Percentiles rank a stretch among this genome's conserved stretches.
Evolutionary conservation across 208 protist species (phyloP).

Genomic region (Wallacemonas sp.): DNA sequence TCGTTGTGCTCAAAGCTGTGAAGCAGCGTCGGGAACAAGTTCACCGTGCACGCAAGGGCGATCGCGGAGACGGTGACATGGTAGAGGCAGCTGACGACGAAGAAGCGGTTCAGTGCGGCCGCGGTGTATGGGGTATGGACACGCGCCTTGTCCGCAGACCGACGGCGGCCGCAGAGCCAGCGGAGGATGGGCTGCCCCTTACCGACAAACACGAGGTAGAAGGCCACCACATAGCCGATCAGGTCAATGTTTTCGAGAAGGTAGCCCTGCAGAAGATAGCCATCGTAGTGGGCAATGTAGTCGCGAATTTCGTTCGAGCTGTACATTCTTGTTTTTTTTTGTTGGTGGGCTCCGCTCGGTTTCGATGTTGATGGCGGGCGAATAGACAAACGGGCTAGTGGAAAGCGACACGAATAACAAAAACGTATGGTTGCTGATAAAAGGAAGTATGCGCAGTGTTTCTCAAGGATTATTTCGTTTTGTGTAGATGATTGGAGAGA

Average conservation of each 20-base stretch:
- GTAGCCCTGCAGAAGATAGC: conserved; percentile 31
- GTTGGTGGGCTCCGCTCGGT: conserved; percentile 1
- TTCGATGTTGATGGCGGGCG: too few species aligned
- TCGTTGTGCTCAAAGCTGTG: conserved; percentile 18
- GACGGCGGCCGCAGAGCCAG: conserved; percentile 25
- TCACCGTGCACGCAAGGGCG: conserved; percentile 26
- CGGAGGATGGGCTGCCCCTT: conserved; percentile 28
- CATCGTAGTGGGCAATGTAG: conserved; percentile 36
- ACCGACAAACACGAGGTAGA: conserved; percentile 38
- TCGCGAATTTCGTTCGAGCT: conserved; percentile 6
- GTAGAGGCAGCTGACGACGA: conserved; percentile 33
- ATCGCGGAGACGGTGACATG: conserved; percentile 40
- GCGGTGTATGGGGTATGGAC: conserved; percentile 1
- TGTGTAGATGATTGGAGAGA: too few species aligned
- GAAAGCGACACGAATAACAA: too few species aligned
- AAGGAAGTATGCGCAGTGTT: too few species aligned
- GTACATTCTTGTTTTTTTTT: conserved; percentile 20
- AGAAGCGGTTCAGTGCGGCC: conserved; percentile 26
- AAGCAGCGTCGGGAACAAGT: conserved; percentile 36
- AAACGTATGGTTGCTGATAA: too few species aligned
- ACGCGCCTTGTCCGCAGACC: background rate
- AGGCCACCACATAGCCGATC: conserved; percentile 31
- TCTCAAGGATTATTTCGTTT: too few species aligned
- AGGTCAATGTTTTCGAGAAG: conserved; percentile 48
- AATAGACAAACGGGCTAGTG: too few species aligned